A percentile compares a stretch with the other conserved stretches of the same genome.
phyloP scores from a whole-genome alignment of 2,329 filamentous ascomycete genomes.

The Diaporthe sp. region DNA sequence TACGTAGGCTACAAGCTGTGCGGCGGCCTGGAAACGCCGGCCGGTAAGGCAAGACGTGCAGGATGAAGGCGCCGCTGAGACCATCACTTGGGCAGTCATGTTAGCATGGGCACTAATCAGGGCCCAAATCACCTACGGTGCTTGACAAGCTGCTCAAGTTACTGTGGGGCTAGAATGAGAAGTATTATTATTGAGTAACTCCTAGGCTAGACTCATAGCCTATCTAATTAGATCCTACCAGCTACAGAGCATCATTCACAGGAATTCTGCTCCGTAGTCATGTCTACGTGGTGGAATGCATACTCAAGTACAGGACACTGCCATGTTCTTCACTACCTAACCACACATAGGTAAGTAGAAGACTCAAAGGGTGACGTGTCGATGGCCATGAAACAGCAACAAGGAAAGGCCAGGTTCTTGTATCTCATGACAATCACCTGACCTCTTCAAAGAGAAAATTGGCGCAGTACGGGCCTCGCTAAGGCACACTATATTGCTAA shows the following conservation, averaged over 20 bases:
- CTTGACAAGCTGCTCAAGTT: neutral
- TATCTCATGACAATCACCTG: neutral
- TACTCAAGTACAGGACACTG: neutral
- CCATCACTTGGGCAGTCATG: neutral
- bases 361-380: neutral
- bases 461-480: too few relatives aligned
- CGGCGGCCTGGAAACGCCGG: neutral
- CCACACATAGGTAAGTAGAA: rapidly evolving
- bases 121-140: neutral
- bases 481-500: neutral
- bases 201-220: neutral
- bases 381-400: neutral
- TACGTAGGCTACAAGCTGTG: neutral
- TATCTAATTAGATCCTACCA: too few relatives aligned
- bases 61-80: neutral
- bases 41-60: neutral
- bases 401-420: neutral
- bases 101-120: neutral
- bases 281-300: neutral
- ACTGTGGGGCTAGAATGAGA: neutral
- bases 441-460: too few relatives aligned
- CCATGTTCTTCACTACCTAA: neutral
- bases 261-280: neutral
- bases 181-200: neutral
- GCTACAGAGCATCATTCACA: too few relatives aligned